Conservation (phyloP, 179 eudicot species). For the Vitellaria paradoxa region DNA sequence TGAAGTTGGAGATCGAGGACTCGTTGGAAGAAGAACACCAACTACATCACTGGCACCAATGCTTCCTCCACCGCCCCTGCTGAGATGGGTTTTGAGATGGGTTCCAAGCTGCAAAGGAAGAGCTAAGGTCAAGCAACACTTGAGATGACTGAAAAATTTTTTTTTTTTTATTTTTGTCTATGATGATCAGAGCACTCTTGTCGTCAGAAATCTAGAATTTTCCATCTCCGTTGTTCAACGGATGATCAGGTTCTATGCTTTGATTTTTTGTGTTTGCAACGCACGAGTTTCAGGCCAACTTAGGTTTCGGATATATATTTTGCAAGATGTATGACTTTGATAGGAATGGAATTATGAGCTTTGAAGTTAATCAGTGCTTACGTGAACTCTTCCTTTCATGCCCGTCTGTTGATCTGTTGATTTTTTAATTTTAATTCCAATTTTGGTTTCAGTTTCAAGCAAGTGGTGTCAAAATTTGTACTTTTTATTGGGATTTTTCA, state of each 20-base stretch:
- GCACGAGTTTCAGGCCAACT: background rate
- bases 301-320: constrained; percentile 1
- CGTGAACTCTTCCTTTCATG: background rate
- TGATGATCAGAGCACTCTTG: constrained; percentile 55
- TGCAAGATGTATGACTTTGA: constrained; percentile 89
- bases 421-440: background rate
- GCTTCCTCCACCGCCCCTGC: too few relatives aligned
- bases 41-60: too few relatives aligned
- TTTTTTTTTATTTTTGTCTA: background rate
- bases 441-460: background rate
- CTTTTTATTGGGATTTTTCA: background rate
- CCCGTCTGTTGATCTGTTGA: background rate
- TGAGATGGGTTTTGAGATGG: too few relatives aligned
- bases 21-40: constrained; percentile 35
- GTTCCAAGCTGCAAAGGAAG: too few relatives aligned
- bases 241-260: constrained; percentile 67
- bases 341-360: constrained; percentile 80
- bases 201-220: constrained; percentile 77
- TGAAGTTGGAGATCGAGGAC: constrained; percentile 47
- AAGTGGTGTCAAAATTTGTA: background rate
- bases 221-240: constrained; percentile 79
- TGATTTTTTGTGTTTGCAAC: background rate
- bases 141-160: too few relatives aligned
- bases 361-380: constrained; percentile 50
- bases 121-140: too few relatives aligned